A percentile compares a stretch with the other conserved stretches of the same genome.
Conservation (phyloP, 139 green algal species). For the Picochlorum sp. region DNA sequence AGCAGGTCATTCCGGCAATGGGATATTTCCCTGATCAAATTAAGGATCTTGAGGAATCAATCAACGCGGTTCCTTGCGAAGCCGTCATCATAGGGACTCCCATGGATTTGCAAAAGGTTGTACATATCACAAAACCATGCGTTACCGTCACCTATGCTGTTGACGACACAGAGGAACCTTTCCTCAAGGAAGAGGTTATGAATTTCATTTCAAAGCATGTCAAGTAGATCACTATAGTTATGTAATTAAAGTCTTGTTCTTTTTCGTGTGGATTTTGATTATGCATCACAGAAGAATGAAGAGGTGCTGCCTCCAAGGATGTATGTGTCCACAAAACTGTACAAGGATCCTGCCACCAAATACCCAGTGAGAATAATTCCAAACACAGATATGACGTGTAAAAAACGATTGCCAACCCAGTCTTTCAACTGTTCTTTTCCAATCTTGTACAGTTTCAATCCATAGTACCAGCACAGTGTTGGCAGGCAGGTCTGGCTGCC, state of each 20-base stretch:
- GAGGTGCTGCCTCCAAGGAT: neutral
- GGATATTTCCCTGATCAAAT: constrained; percentile 35
- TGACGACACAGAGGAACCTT: constrained; percentile 14
- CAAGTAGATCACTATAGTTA: too few relatives aligned
- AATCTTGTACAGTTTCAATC: neutral
- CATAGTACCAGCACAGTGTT: neutral
- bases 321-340: neutral
- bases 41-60: constrained; percentile 20
- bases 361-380: neutral
- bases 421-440: neutral
- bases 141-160: constrained; percentile 18
- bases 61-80: constrained; percentile 27
- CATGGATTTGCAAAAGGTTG: constrained; percentile 19
- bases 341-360: neutral
- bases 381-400: neutral
- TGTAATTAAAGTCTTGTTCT: too few relatives aligned
- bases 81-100: constrained; percentile 26
- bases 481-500: neutral
- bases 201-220: constrained; percentile 4
- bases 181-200: constrained; percentile 21
- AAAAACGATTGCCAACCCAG: neutral
- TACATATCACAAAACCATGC: constrained; percentile 13
- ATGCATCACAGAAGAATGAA: constrained; percentile 1
- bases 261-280: neutral
- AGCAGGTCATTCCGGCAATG: constrained; percentile 34